Base-by-base conservation (phyloP, 2,329 filamentous ascomycete genomes). In the Anthostomella pinea region DNA sequence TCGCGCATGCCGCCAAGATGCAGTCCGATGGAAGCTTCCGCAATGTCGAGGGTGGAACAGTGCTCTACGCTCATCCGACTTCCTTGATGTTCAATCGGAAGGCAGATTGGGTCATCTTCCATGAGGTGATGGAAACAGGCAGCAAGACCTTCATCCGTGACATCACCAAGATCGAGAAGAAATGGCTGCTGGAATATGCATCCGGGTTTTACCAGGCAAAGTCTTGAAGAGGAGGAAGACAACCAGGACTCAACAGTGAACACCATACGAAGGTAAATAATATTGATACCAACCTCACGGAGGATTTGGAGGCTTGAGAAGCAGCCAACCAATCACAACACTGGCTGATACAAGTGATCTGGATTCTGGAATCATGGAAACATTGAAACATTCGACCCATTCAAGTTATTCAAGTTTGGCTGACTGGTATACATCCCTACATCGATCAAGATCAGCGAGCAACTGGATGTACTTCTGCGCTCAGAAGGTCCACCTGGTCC, bases 11-110 rank as follows among this genome's bases (percentile, higher is more conserved):
- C 4, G 93, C 93, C 28, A 81, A 83, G 57, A 96, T 97, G 90
- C 87, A 94, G 62, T 76, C 87, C 0, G 91, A 97, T 67, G 93
- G 93, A 10, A 90, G 80, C 4, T 96, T 95, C 60, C 80, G 78
- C 51, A 91, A 87, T 33, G 82, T 95, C n/a, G 82, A 83, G 43
- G 88, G 88, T 19, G 81, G 80, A 24, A 84, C 83, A 33, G 77
- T 81, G 4, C 69, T 97, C 35, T 78, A 95, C 67, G 88, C 89
- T 15, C 93, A 98, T 64, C 93, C 93, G 1, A 95, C 81, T 56
- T 94, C 86, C 24, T 67, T 97, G 50, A 88, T 97, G 81, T 97
- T 97, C 70, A 95, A 95, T 62, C 81, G 90, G 38, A 96, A 94
- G 68, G 88, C 88, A 8, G 89, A 96, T 47, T 97, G 91, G 89